These are phyloP conservation scores for Ophiognomonia clavigignenti-juglandacearum DNA, from an alignment of 2,329 filamentous ascomycete genomes.

Conservation along the genomic window DNA sequence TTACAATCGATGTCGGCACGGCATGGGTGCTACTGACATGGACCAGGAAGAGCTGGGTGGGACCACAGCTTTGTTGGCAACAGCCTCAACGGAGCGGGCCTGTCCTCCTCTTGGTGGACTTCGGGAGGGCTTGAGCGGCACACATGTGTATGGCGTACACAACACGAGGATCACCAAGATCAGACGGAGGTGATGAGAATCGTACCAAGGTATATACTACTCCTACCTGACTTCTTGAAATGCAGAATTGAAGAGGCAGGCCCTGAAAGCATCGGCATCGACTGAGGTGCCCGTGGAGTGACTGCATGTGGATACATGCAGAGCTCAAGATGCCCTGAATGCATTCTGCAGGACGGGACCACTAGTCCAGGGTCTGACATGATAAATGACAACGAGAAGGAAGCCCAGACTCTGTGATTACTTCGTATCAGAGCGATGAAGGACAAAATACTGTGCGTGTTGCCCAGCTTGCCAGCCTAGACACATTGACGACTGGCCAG, in stretches of 20 bases:
- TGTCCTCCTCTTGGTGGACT: neutral
- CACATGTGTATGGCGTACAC: neutral
- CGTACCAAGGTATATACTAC: too few species aligned
- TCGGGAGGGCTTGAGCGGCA: neutral
- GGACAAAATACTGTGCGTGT: slow-evolving; percentile 2
- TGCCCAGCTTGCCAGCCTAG: neutral
- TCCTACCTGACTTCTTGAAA: too few species aligned
- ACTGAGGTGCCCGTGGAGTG: neutral
- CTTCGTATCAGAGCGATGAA: slow-evolving; percentile 10
- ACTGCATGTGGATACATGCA: slow-evolving; percentile 9
- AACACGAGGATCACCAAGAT: too few species aligned
- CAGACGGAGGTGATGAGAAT: too few species aligned
- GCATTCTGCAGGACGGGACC: slow-evolving; percentile 6
- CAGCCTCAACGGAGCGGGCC: neutral
- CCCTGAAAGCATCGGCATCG: neutral
- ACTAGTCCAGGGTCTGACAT: slow-evolving; percentile 9
- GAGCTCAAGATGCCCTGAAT: neutral
- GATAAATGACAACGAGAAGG: slow-evolving; percentile 3
- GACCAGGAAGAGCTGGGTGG: neutral
- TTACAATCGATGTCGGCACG: slow-evolving; percentile 1
- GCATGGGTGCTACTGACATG: slow-evolving; percentile 1
- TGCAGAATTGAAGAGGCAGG: too few species aligned
- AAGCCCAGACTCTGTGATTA: neutral
- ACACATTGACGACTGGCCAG: slow-evolving; percentile 2
- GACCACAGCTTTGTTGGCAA: slow-evolving; percentile 1